Conservation (phyloP, 805 yeast genomes). For the Schizosaccharomyces japonicus region DNA sequence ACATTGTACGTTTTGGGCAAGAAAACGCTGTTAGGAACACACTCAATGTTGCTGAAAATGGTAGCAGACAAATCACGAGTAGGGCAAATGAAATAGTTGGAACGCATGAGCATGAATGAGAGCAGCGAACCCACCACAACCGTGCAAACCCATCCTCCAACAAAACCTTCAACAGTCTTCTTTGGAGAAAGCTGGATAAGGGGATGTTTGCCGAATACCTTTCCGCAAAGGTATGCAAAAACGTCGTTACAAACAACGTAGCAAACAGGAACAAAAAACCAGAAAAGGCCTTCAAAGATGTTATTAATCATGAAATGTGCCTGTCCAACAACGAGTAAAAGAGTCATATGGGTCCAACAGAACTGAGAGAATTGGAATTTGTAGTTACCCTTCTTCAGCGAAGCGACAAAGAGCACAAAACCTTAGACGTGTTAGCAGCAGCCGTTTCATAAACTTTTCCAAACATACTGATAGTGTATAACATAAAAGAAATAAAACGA, state of each 20-base stretch:
- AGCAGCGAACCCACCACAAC: constrained; percentile 45
- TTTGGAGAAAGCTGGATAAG: constrained; percentile 85
- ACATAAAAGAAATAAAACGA: constrained; percentile 56
- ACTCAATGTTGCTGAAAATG: constrained; percentile 36
- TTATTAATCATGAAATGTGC: constrained; percentile 81
- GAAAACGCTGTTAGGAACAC: constrained; percentile 80
- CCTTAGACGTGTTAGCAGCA: constrained; percentile 23
- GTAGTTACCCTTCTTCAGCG: constrained; percentile 69
- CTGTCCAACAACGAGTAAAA: constrained; percentile 73
- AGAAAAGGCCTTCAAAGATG: constrained; percentile 69
- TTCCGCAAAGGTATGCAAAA: constrained; percentile 90
- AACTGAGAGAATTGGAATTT: constrained; percentile 85
- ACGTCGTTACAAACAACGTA: constrained; percentile 85
- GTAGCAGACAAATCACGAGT: constrained; percentile 32
- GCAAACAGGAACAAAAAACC: constrained; percentile 84
- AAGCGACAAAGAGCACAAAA: constrained; percentile 69
- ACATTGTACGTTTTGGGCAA: constrained; percentile 52
- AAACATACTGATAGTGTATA: constrained; percentile 18
- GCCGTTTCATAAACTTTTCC: neutral
- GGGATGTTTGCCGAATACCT: constrained; percentile 82
- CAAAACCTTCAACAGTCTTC: constrained; percentile 89
- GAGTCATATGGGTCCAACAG: constrained; percentile 82
- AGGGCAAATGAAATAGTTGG: constrained; percentile 70
- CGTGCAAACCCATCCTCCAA: constrained; percentile 95
- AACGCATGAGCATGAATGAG: constrained; percentile 37